Conservation (phyloP, 2,329 filamentous ascomycete genomes). For the Curvularia verruculosa region DNA sequence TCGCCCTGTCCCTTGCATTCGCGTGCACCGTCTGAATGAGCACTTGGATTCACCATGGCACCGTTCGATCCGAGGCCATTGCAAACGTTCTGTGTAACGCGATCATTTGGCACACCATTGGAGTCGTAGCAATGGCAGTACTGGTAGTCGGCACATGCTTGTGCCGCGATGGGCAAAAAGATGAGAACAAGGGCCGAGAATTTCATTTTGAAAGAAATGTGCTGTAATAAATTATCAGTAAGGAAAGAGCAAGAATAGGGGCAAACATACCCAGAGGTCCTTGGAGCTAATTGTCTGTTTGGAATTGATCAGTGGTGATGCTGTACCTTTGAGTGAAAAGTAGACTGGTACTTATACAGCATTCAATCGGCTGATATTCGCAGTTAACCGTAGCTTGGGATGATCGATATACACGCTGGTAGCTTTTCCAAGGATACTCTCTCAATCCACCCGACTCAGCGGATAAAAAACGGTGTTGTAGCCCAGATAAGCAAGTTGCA, state of each 20-base stretch:
- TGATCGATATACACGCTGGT: not conserved
- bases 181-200: not conserved
- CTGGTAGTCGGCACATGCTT: not conserved
- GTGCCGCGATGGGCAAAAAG: not conserved
- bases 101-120: not conserved
- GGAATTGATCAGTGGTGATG: not conserved
- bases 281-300: not conserved
- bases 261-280: not conserved
- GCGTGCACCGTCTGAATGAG: not conserved
- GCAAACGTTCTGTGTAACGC: not conserved
- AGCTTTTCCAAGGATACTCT: not conserved
- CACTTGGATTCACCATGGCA: not conserved
- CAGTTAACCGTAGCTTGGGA: not conserved
- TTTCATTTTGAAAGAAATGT: not conserved
- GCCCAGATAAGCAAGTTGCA: not conserved
- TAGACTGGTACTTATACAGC: not conserved
- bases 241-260: not conserved
- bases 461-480: not conserved
- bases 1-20: not conserved
- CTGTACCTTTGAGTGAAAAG: not conserved
- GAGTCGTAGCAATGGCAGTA: not conserved
- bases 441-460: not conserved
- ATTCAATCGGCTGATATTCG: not conserved
- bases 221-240: not conserved
- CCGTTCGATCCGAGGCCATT: not conserved